Conservation (phyloP, 2,329 filamentous ascomycete genomes). For the Exophiala lecanii-corni region DNA sequence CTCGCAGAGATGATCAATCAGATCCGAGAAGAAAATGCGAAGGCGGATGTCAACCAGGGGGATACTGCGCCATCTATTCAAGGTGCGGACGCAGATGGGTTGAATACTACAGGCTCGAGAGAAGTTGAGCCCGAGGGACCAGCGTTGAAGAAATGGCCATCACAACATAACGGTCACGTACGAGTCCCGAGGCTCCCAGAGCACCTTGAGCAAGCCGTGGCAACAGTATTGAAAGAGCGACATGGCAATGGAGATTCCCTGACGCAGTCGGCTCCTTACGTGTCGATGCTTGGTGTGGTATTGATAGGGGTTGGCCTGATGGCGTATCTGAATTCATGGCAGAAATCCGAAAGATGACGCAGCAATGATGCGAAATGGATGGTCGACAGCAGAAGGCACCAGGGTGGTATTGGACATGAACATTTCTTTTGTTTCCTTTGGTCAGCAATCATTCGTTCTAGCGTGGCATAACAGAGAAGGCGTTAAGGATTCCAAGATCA, state of each 20-base stretch:
- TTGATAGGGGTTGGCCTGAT: conserved; percentile 76
- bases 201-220: conserved; percentile 30
- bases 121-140: conserved; percentile 1
- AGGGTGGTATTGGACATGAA: no score
- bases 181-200: conserved; percentile 43
- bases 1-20: conserved; percentile 84
- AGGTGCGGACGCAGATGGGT: background rate
- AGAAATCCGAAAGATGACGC: conserved; percentile 50
- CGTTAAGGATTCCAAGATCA: no score
- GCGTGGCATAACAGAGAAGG: no score
- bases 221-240: conserved; percentile 42
- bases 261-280: conserved; percentile 64
- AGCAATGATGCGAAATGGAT: background rate
- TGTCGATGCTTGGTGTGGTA: conserved; percentile 77
- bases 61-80: background rate
- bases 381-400: no score
- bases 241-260: conserved; percentile 36
- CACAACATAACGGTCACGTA: conserved; percentile 40
- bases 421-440: conserved; percentile 13
- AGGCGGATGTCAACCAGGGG: conserved; percentile 5
- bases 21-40: conserved; percentile 59
- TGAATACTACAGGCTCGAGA: background rate
- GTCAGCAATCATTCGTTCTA: conserved; percentile 18
- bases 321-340: conserved; percentile 83
- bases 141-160: conserved; percentile 15